Evolutionary conservation across 495 filamentous ascomycete species (phyloP), one percentile per base, ranked within the genome.

Genomic region (Collariella sp.): DNA sequence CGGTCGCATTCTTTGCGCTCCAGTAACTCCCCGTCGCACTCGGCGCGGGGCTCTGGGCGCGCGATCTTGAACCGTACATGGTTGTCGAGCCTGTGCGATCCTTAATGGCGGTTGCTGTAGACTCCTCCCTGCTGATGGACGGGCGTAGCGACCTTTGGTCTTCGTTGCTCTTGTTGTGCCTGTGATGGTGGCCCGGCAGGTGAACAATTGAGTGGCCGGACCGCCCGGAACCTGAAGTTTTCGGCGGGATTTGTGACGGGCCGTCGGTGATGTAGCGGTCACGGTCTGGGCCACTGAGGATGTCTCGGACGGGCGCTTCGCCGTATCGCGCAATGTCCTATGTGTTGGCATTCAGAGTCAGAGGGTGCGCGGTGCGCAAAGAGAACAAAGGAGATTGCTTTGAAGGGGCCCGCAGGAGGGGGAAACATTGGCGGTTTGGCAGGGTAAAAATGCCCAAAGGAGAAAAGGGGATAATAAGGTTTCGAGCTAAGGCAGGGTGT

Each of bases 281-380:
- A 46, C 76, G 78, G 64, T 89, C 85, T 9, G 80, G 82, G 1
- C 81, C 83, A 23, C 79, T 83, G 46, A 88, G 85, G 34, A 79
- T 78, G 60, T 86, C 77, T 46, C 86, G 80, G 26, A 94, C 83
- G 18, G 88, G 89, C 16, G 89, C 88, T 67, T 91, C 87, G 22
- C 89, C 88, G 65, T 85, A 88, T 50, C 84, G 82, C 19, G 83
- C 78, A 52, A 94, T 85, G 64, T 95, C 89, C 83, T 87, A 46
- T 18, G 34, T 50, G 15, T n/a, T 15, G 19, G 46, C 53, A 42
- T 23, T 55, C 54, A 63, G 43, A 48, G 55, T 47, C 23, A 52
- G 52, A 40, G 33, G 18, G 52, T 16, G 36, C 36, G 41, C 40
- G 15, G 22, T 42, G 41, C 52, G 19, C 16, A 34, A 16, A 48